Evolutionary conservation across 2,329 filamentous ascomycete species (phyloP).

Genomic region (Cercospora sp.): DNA sequence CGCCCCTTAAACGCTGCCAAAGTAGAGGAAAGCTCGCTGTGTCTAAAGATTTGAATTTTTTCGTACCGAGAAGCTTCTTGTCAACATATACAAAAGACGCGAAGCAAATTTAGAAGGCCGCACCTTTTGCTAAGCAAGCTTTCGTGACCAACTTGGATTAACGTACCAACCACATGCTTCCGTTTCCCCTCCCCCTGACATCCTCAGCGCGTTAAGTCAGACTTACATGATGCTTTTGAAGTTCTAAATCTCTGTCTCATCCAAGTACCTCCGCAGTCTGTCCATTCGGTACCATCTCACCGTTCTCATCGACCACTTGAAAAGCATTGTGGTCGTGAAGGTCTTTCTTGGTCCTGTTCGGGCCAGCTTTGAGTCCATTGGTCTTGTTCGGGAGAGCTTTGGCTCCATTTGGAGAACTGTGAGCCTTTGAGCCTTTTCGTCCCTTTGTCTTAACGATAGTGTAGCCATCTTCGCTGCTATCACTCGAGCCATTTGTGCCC

Average conservation of each 20-base stretch:
- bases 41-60: too few species aligned
- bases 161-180: too few species aligned
- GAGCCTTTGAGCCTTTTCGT: background rate
- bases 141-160: too few species aligned
- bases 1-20: too few species aligned
- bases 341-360: background rate
- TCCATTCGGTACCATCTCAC: background rate
- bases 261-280: background rate
- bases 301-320: slow-evolving; percentile 12
- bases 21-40: too few species aligned
- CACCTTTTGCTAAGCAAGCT: too few species aligned
- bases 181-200: too few species aligned
- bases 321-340: background rate
- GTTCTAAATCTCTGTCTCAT: background rate
- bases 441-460: slow-evolving; percentile 22
- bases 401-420: background rate
- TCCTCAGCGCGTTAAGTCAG: background rate
- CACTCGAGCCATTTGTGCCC: slow-evolving; percentile 11
- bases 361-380: background rate
- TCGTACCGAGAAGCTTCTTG: too few species aligned
- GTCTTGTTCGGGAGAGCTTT: background rate
- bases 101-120: too few species aligned
- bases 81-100: too few species aligned
- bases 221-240: background rate
- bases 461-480: slow-evolving; percentile 25